Base-by-base conservation (phyloP, 2,329 filamentous ascomycete species). In the Macrophomina tecta region DNA sequence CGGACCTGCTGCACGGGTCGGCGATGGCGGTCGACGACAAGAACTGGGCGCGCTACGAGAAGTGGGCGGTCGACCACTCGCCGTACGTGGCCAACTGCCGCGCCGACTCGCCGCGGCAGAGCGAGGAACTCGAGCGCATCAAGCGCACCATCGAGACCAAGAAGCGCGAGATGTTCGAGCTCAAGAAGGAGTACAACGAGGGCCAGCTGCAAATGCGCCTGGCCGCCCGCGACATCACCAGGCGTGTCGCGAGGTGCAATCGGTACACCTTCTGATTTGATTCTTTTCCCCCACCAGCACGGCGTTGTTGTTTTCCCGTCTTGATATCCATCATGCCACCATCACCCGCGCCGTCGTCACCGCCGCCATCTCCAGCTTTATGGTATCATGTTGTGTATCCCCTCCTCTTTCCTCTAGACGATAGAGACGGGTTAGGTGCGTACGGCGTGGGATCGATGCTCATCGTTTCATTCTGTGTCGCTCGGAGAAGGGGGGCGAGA, bases 101-200 rank as follows among this genome's bases (percentile, higher is more conserved):
- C 49, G 65, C 65, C 38, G 65, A 67, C 42, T 30, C 56, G 30
- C 65, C 65, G 28, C 56, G 65, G 12, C 65, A 67, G 56, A 63
- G 16, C 46, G 65, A 49, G 38, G 56, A 67, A 56, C 65, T 67
- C 16, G 65, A 67, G 16, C 65, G 65, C 48, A 67, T 67, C 65
- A 67, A 67, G 65, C 56, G 65, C 56, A 36, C 63, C 65, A 67
- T 67, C 40, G 65, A 67, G 56, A 56, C 56, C 48, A 67, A 67
- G 65, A 67, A 67, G 65, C 56, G 65, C 48, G 65, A 67, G 65
- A 67, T 67, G 65, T n/a, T 67, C 28, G 46, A 53, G 40, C 58
- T 67, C 36, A 67, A 67, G 65, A 61, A 62, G 36, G 65, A 67
- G 65, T 67, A 67, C 49, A 67, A 67, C 45, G 56, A 67, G 65